phyloP scores from a whole-genome alignment of 495 filamentous ascomycete species.

The Eremomyces bilateralis region DNA sequence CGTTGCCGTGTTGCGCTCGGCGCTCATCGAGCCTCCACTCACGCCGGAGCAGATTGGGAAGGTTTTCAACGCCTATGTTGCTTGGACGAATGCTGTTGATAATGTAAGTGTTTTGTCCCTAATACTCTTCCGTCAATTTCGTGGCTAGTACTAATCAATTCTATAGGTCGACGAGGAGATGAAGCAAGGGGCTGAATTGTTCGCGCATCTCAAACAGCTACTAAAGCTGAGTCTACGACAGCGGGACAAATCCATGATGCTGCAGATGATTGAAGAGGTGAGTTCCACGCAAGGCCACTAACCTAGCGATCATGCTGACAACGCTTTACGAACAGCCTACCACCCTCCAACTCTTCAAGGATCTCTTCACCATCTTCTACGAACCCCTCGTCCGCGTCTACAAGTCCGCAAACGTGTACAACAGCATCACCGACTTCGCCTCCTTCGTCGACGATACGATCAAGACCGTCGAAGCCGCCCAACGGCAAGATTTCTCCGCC shows the following conservation, averaged over 20 bases:
- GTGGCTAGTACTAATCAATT: conserved; percentile 1
- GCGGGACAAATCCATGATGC: conserved; percentile 93
- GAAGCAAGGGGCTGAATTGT: conserved; percentile 69
- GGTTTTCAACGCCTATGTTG: conserved; percentile 87
- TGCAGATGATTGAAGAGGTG: conserved; percentile 74
- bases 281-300: not conserved
- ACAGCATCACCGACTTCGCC: conserved; percentile 87
- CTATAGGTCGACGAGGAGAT: conserved; percentile 48
- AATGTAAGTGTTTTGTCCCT: conserved; percentile 32
- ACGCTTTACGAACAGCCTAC: conserved; percentile 31
- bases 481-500: conserved; percentile 74
- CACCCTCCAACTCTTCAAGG: conserved; percentile 79
- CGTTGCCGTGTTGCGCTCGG: conserved; percentile 59
- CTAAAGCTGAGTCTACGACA: conserved; percentile 82
- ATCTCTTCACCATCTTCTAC: conserved; percentile 97
- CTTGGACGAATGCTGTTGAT: conserved; percentile 86
- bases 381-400: conserved; percentile 91
- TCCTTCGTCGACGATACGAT: conserved; percentile 84
- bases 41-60: conserved; percentile 50
- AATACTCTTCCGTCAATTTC: conserved; percentile 6
- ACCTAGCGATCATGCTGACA: conserved; percentile 1
- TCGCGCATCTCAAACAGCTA: conserved; percentile 83
- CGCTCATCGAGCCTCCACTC: conserved; percentile 47
- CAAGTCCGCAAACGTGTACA: conserved; percentile 97
- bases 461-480: conserved; percentile 64